Base-by-base conservation (phyloP, 108 stramenopile genomes). In the Skeletonema menzelii region DNA sequence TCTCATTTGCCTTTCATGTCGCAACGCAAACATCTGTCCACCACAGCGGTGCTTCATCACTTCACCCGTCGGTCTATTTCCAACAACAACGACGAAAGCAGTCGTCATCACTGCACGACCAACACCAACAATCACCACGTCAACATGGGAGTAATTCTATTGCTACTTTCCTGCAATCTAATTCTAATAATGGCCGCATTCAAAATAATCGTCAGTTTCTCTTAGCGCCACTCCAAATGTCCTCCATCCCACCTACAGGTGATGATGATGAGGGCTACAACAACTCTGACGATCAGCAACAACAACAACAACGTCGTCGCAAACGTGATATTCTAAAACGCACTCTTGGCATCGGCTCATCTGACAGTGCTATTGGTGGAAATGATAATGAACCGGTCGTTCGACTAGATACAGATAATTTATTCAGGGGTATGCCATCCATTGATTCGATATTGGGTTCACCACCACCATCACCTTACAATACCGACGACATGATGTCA, bases 291-390 rank as follows among this genome's bases (percentile, higher is more conserved):
- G 38, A 40, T 5, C 15, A 42, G 3, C 4, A 42, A 4, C 40
- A n/a, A 2, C 15, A 15, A 15, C 40, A 42, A 15, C 40, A 47
- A 32, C 26, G 24, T 12, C 40, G 42, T 37, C 34, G 70, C 5
- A 71, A 71, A 62, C 70, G 70, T 32, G 70, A 71, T 42, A 71
- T 71, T 31, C 59, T 71, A 15, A 71, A 61, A n/a, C 59, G 70
- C 8, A 61, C 70, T 1, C 46, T 71, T 15, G 70, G 70, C 22
- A 42, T 70, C 2, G 56, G 56, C 14, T 27, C 35, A 12, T 13
- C 8, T n/a, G 46, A 17, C 5, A 46, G 20, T 14, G n/a, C n/a
- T n/a, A 27, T 8, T 10, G 7, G 34, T 40, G 37, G 22, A 7
- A 2, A 8, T 15, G 14, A 15, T 15, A n/a, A 66, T 20, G 65